phyloP scores from a whole-genome alignment of 192 early-diverging fungal genomes.

The Podochytrium sp. region DNA sequence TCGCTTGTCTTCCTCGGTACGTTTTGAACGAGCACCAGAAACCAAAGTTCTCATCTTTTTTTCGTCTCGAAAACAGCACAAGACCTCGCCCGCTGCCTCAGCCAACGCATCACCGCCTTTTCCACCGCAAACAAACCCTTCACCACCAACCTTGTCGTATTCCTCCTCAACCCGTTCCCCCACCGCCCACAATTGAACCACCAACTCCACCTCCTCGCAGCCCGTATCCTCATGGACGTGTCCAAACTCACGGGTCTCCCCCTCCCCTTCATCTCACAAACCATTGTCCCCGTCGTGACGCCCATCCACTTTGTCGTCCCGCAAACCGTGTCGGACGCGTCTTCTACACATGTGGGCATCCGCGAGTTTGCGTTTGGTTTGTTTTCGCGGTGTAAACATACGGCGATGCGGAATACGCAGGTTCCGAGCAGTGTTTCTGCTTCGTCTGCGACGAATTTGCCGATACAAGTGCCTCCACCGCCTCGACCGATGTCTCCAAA shows the following conservation, averaged over 20 bases:
- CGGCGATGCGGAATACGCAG: too few species aligned
- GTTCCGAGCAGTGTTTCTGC: too few species aligned
- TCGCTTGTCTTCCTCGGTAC: not conserved
- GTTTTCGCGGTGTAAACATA: constrained; percentile 19
- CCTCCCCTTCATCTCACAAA: not conserved
- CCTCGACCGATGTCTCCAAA: too few species aligned
- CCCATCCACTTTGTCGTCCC: constrained; percentile 24
- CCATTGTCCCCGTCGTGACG: constrained; percentile 11
- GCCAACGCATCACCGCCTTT: not conserved
- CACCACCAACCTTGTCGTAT: not conserved
- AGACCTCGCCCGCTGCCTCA: too few species aligned
- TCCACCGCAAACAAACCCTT: not conserved
- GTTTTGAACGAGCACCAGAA: too few species aligned
- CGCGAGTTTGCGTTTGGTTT: constrained; percentile 24
- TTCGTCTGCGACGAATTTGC: too few species aligned
- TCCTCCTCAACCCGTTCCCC: constrained; percentile 23
- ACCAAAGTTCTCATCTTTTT: not conserved
- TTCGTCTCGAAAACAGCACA: not conserved
- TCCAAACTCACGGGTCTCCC: not conserved
- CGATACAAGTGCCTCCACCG: too few species aligned
- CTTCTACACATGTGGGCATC: not conserved
- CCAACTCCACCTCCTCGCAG: constrained; percentile 1
- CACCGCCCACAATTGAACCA: not conserved
- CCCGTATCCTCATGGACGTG: not conserved
- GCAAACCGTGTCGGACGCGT: too few species aligned